Base-by-base conservation (phyloP, 331 rosid genomes). In the Erythrophleum ivorense region DNA sequence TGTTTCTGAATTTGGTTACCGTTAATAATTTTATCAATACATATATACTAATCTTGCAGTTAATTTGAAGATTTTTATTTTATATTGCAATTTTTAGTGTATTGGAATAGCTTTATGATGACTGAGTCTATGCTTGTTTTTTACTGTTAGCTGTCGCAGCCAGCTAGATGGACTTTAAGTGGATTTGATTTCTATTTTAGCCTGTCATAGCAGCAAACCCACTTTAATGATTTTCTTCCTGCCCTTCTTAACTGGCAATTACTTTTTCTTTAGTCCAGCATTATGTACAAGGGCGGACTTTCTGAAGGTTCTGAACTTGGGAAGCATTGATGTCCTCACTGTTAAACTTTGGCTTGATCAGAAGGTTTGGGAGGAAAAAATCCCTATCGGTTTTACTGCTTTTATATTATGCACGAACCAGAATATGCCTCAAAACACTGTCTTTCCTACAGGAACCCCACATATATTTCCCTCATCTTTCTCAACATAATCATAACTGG, bases 251-350 rank as follows among this genome's bases (percentile, higher is more conserved):
- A 81, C 71, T 65, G 73, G 80, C 45, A 12, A 75, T 78, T 81
- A 67, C 72, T 53, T 80, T 78, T 59, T 86, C 76, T 81, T 41
- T 84, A 90, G 94, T 85, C 85, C 94, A 82, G 88, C 87, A 74
- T 78, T 90, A 76, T 55, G 71, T 80, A 60, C 84, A 60, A 90
- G 86, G 83, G 88, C 86, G 75, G 94, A 90, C 86, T 88, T 88
- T 83, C 74, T 86, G 84, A 88, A 86, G 88, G 89, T 85, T 69
- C 79, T 88, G 62, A 86, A 90, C 83, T 85, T 90, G 83, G 86
- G 77, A 71, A 86, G 84, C 78, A 63, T 90, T 50, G 91, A 88
- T 83, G 84, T 84, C 50, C 88, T 90, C 69, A 88, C 81, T 18
- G 84, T 88, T 71, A 86, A 86, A 64, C 88, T 90, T 57, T 70